Evolutionary conservation across 345 rosid species (phyloP), one percentile per base, ranked within the genome.

Genomic region (Eucalyptus erythrocorys): DNA sequence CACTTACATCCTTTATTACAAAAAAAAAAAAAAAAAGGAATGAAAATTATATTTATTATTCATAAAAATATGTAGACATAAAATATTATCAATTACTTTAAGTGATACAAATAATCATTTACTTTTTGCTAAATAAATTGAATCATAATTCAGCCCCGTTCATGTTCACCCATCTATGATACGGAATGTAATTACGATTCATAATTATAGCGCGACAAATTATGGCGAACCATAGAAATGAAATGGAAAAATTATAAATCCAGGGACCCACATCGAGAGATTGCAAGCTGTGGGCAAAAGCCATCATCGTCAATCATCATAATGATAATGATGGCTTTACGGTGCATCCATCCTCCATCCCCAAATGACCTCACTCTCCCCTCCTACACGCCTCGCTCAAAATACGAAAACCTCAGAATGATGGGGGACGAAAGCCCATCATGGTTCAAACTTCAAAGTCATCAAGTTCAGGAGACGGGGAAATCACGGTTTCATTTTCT

Each of bases 1-100:
- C 26, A 22, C 0, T 53, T 8, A 0, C 0, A 53, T 21, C 24
- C 26, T 22, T 53, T 21, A 21, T 22, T 12, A 48, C 13, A 7
- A 21, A 53, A 0, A 53, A 21, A 0, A 3, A 53, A 53, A 48
- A 7, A 21, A 53, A 0, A 53, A 21, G 0, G 4, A 53, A 53
- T 53, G 2, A 53, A 21, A 21, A 24, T 0, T 1, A 24, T 24
- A 24, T 55, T 55, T 10, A 22, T 24, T 21, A 10, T 4, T 24
- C 61, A 55, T 0, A 3, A 55, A 55, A 55, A 55, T 55, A 0
- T 21, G 9, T 2, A 55, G 13, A 55, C 13, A 24, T 55, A 24
- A 24, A 55, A 22, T 26, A 24, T 55, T 55, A 5, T 5, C 61
- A 24, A 24, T 24, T 4, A 55, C 30, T 55, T 2, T 5, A 24